Evolutionary conservation across 2,329 filamentous ascomycete genomes (phyloP).

Genomic region (Aspergillus sp.): DNA sequence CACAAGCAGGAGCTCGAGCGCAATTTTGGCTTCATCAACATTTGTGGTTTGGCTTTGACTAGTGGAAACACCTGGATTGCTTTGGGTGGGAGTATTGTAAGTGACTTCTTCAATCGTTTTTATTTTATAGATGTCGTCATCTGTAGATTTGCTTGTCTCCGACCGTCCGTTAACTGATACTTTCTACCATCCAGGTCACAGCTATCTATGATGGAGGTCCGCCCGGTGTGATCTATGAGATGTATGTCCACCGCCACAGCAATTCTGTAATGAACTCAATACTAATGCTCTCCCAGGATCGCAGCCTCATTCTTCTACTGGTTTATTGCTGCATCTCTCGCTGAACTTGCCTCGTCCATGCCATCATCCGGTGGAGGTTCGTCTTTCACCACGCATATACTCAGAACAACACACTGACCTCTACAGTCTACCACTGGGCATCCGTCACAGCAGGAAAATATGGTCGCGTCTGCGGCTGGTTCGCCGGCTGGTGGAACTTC

Average conservation of each 20-base stretch:
- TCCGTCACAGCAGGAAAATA: constrained; percentile 59
- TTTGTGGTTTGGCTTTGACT: constrained; percentile 61
- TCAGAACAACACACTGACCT: not conserved
- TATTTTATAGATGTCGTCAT: not conserved
- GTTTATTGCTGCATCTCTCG: constrained; percentile 59
- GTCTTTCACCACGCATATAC: constrained; percentile 8
- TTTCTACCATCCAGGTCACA: constrained; percentile 36
- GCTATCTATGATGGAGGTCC: constrained; percentile 64
- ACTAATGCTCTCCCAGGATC: constrained; percentile 32
- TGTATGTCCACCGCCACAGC: constrained; percentile 35
- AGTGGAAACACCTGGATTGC: constrained; percentile 68
- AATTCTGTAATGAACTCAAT: not conserved
- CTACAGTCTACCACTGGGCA: constrained; percentile 62
- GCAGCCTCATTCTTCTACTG: constrained; percentile 56
- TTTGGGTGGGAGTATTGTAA: constrained; percentile 61
- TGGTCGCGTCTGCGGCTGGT: constrained; percentile 53
- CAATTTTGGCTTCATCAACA: constrained; percentile 63
- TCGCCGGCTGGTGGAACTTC: constrained; percentile 48
- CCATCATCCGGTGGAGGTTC: constrained; percentile 58
- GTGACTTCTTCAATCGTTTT: constrained; percentile 31
- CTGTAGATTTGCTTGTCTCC: too few species aligned
- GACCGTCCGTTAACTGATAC: not conserved
- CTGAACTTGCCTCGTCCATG: constrained; percentile 62
- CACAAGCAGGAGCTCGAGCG: constrained; percentile 64
- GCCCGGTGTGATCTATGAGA: constrained; percentile 64